Conservation (phyloP, 805 yeast species). For the Nakazawaea ernobii region DNA sequence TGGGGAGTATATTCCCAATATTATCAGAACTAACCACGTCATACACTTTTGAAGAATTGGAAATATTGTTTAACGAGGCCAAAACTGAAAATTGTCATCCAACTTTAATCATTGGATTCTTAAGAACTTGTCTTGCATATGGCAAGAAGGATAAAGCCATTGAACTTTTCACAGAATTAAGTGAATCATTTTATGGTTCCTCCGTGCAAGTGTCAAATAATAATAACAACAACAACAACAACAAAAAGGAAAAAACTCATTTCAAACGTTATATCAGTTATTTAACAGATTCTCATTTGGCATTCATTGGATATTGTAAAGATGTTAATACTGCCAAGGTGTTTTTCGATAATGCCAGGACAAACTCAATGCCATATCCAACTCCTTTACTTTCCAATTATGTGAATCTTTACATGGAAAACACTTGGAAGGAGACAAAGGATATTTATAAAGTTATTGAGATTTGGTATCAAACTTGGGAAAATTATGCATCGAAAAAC, state of each 20-base stretch:
- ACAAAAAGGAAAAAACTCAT: slow-evolving; percentile 13
- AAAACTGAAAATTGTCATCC: slow-evolving; percentile 30
- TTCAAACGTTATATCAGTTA: slow-evolving; percentile 33
- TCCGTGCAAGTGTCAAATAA: not conserved
- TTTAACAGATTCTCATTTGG: slow-evolving; percentile 67
- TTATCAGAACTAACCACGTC: slow-evolving; percentile 45
- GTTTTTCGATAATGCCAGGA: slow-evolving; percentile 69
- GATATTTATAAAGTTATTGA: slow-evolving; percentile 53
- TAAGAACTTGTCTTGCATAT: slow-evolving; percentile 63
- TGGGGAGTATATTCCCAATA: slow-evolving; percentile 64
- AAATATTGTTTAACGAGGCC: slow-evolving; percentile 42
- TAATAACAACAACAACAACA: not conserved
- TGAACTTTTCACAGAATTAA: slow-evolving; percentile 53
- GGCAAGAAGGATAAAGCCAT: slow-evolving; percentile 63
- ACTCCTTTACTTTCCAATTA: slow-evolving; percentile 70
- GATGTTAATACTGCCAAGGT: slow-evolving; percentile 67
- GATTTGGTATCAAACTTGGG: slow-evolving; percentile 59
- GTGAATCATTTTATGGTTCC: slow-evolving; percentile 41
- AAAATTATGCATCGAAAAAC: slow-evolving; percentile 43
- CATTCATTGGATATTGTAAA: slow-evolving; percentile 72
- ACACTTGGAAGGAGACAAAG: slow-evolving; percentile 51
- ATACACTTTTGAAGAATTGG: slow-evolving; percentile 50
- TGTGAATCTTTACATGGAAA: slow-evolving; percentile 57
- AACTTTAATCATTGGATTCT: slow-evolving; percentile 63
- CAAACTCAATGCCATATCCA: slow-evolving; percentile 65